Conservation (phyloP, 352 stramenopile species). For the Phytophthora lateralis region DNA sequence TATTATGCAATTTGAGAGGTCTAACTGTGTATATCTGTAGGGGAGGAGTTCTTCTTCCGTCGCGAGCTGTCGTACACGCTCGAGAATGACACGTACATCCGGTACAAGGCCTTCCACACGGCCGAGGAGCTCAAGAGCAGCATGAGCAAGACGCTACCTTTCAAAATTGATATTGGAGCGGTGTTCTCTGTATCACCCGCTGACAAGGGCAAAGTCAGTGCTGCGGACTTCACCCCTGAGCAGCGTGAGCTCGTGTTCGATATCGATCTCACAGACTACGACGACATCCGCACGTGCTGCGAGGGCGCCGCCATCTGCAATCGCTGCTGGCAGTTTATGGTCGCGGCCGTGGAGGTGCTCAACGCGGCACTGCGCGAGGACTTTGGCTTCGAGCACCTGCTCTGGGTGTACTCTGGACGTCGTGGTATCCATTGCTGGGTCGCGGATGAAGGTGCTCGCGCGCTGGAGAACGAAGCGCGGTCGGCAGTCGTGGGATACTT, state of each 20-base stretch:
- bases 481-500: conserved; percentile 97
- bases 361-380: conserved; percentile 92
- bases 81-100: conserved; percentile 99
- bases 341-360: conserved; percentile 96
- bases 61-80: conserved; percentile 98
- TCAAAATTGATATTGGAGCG: conserved; percentile 99
- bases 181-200: conserved; percentile 91
- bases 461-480: conserved; percentile 96
- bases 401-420: conserved; percentile 99
- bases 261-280: conserved; percentile 99
- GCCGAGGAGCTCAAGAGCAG: conserved; percentile 83
- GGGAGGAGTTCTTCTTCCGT: conserved; percentile 82
- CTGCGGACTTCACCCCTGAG: conserved; percentile 89
- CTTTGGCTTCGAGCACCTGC: conserved; percentile 98
- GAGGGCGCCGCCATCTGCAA: conserved; percentile 89
- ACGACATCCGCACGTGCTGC: conserved; percentile 98
- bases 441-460: conserved; percentile 93
- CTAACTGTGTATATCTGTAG: conserved; percentile 30
- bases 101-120: conserved; percentile 95
- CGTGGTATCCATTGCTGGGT: conserved; percentile 99
- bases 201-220: conserved; percentile 88
- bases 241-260: conserved; percentile 99
- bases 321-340: conserved; percentile 99
- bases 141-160: conserved; percentile 94
- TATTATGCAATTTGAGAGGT: not conserved